These are phyloP conservation scores for Moricandia moricandioides DNA, from an alignment of 345 rosid genomes.

Conservation along the genomic window DNA sequence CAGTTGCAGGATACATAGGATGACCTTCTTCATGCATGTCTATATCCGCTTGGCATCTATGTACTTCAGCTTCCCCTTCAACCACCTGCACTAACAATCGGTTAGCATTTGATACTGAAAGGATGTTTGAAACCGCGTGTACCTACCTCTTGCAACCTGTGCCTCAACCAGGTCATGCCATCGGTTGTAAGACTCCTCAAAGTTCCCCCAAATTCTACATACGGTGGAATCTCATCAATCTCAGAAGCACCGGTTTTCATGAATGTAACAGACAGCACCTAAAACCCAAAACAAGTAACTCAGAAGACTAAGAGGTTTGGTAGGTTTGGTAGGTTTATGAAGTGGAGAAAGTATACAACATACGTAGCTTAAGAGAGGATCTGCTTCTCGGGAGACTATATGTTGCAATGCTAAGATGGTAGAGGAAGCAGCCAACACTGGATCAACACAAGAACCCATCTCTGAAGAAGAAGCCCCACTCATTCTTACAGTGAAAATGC, in stretches of 20 bases:
- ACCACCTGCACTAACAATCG: conserved; percentile 49
- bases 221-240: conserved; percentile 50
- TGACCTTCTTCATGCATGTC: conserved; percentile 44
- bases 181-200: conserved; percentile 81
- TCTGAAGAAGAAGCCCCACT: conserved; percentile 61
- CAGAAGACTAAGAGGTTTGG: neutral
- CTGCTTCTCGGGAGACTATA: conserved; percentile 70
- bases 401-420: conserved; percentile 76
- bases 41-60: conserved; percentile 57
- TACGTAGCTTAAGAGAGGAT: conserved; percentile 71
- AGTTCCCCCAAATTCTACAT: conserved; percentile 83
- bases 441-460: conserved; percentile 58
- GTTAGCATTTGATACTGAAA: neutral
- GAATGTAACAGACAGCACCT: conserved; percentile 76
- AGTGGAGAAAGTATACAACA: neutral
- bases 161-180: conserved; percentile 58
- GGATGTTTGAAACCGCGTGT: neutral
- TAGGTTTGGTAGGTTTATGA: neutral
- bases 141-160: conserved; percentile 67
- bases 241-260: conserved; percentile 60
- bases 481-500: conserved; percentile 56
- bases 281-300: conserved; percentile 21
- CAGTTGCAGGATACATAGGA: conserved; percentile 62
- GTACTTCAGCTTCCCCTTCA: conserved; percentile 61
- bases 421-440: conserved; percentile 65